A percentile compares a stretch with the other conserved stretches of the same genome.
Evolutionary conservation across 73 alveolate genomes (phyloP).

Genomic region (Paramecium pentaurelia): DNA sequence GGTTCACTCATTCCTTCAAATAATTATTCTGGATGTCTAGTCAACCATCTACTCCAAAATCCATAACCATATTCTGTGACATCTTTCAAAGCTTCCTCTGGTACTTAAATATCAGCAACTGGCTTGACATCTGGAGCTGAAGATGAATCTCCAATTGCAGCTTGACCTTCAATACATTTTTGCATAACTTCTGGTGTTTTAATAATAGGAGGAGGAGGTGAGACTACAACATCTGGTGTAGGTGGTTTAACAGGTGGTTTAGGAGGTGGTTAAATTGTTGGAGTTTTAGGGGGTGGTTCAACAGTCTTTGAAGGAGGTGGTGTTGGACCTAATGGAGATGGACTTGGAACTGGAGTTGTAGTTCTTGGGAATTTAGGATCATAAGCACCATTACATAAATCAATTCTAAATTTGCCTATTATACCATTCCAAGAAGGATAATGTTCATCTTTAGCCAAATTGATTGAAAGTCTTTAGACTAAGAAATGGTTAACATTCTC

Average conservation of each 20-base stretch:
- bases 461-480: not conserved
- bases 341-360: conserved; percentile 24
- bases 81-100: conserved; percentile 6
- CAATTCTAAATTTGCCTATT: conserved; percentile 1
- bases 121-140: not conserved
- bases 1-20: conserved; percentile 12
- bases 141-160: conserved; percentile 10
- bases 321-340: not conserved
- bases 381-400: conserved; percentile 36
- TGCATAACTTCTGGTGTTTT: conserved; percentile 11
- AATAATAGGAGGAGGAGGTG: not conserved
- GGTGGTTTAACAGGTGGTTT: not conserved
- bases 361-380: conserved; percentile 44
- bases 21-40: conserved; percentile 10
- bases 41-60: conserved; percentile 40
- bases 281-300: not conserved
- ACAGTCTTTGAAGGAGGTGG: not conserved
- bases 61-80: conserved; percentile 37
- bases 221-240: not conserved
- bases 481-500: conserved; percentile 35
- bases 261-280: not conserved
- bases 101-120: conserved; percentile 30
- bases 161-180: conserved; percentile 41
- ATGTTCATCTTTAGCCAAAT: not conserved
- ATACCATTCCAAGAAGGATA: conserved; percentile 44